Evolutionary conservation across 441 rosid species (phyloP), one percentile per base, ranked within the genome.

Genomic region (Macaranga tanarius): DNA sequence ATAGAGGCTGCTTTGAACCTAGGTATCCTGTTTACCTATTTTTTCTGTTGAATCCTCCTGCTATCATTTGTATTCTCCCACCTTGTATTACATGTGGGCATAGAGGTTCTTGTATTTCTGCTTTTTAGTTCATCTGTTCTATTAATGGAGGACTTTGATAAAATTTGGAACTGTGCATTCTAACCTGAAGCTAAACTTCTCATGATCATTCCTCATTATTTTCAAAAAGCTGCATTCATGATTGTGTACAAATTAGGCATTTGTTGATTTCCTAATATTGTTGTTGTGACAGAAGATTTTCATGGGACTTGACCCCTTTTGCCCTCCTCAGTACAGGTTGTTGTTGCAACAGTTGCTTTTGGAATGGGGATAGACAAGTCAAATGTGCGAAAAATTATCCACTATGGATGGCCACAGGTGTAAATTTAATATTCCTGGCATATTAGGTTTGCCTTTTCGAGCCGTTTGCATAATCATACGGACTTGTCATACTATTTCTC

Each of bases 371-470:
- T 94, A 60, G 96, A 94, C 87, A 90, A 90, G 80, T 83, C 77
- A 77, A 90, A 94, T 75, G 94, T 94, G 63, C 78, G 95, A 76
- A 83, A 85, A 82, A 85, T 94, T 73, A 83, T 94, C 58, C 98
- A 94, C 81, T 94, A 94, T 73, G 98, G 98, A 74, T 94, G 91
- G 98, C 97, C 96, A 34, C 98, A 94, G 97, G 97, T 90, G 72
- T 67, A 48, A 51, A 62, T 55, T 63, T 57, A 19, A 22, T 55
- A 69, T 44, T 45, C 28, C 67, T 45, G 25, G 65, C n/a, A 58
- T 25, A 58, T 63, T 61, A 50, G 31, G 8, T 44, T 40, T 47
- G 56, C 67, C 10, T 23, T 65, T 75, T 31, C 59, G 25, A 42
- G 28, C 59, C 34, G 5, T 64, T 67, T 34, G 62, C 23, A 31